Percentiles rank a stretch among this genome's conserved stretches.
These are phyloP conservation scores for Entomortierella parvispora DNA, from an alignment of 192 early-diverging fungal species.

Conservation along the genomic window DNA sequence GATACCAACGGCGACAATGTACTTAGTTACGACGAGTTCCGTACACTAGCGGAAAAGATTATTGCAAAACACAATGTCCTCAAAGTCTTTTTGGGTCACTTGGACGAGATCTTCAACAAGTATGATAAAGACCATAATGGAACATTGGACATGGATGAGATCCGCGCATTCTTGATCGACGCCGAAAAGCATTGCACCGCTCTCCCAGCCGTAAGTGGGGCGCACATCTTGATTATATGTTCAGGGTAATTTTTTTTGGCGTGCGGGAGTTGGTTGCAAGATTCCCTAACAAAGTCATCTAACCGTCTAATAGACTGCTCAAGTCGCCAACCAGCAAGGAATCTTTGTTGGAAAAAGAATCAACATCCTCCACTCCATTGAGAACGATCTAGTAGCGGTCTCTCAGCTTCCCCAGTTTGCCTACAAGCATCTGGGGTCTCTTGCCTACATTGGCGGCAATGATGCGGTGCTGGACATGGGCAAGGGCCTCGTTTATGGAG, in stretches of 20 bases:
- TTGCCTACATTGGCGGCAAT: constrained; percentile 77
- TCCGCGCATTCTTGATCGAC: constrained; percentile 57
- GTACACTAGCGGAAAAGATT: constrained; percentile 49
- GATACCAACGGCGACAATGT: constrained; percentile 60
- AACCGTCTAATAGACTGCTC: constrained; percentile 62
- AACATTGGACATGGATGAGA: constrained; percentile 62
- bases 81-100: constrained; percentile 60
- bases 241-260: not conserved
- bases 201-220: constrained; percentile 59
- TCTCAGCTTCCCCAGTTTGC: constrained; percentile 61
- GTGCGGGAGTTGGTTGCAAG: no score
- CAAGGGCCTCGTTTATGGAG: constrained; percentile 59
- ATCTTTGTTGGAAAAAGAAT: constrained; percentile 57
- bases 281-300: no score
- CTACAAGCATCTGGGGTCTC: constrained; percentile 72
- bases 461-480: constrained; percentile 64
- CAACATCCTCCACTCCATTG: constrained; percentile 43
- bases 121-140: constrained; percentile 64
- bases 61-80: constrained; percentile 60
- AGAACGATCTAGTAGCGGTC: constrained; percentile 27
- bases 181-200: constrained; percentile 63
- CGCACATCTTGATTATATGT: not conserved
- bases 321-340: constrained; percentile 68
- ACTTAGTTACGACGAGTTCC: constrained; percentile 65
- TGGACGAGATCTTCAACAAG: constrained; percentile 54